Percentiles rank a stretch among this genome's conserved stretches.
phyloP scores from a whole-genome alignment of 192 early-diverging fungal genomes.

The Linnemannia exigua region DNA sequence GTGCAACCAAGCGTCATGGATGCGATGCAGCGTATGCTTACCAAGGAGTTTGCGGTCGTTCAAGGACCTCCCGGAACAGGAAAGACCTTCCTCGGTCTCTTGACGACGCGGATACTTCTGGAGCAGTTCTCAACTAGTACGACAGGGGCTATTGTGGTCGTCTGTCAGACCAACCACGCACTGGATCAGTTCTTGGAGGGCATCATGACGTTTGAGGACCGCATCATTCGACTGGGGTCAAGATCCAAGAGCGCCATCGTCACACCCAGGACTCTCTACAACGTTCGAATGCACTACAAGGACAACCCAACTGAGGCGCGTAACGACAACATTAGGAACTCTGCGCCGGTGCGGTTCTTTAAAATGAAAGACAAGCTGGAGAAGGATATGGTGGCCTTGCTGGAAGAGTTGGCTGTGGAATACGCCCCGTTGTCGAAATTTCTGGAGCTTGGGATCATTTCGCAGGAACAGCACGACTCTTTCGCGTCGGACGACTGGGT shows the following conservation, averaged over 20 bases:
- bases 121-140: constrained; percentile 35
- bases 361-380: constrained; percentile 46
- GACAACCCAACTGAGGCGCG: constrained; percentile 19
- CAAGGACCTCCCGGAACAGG: constrained; percentile 75
- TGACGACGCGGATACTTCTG: constrained; percentile 60
- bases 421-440: constrained; percentile 59
- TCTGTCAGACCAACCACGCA: constrained; percentile 73
- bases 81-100: constrained; percentile 69
- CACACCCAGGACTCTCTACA: constrained; percentile 48
- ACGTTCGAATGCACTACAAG: constrained; percentile 48
- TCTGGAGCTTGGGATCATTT: constrained; percentile 34
- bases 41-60: constrained; percentile 60
- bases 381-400: constrained; percentile 34
- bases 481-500: constrained; percentile 59
- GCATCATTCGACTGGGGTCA: constrained; percentile 65
- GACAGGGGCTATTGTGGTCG: constrained; percentile 61
- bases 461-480: constrained; percentile 52
- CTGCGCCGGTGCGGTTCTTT: constrained; percentile 29
- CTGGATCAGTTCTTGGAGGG: constrained; percentile 61
- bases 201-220: constrained; percentile 58
- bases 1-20: constrained; percentile 57
- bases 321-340: background rate
- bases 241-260: constrained; percentile 61
- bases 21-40: constrained; percentile 63
- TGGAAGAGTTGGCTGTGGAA: constrained; percentile 61